Percentiles rank a stretch among this genome's conserved stretches.
These are phyloP conservation scores for Aspergillus calidoustus DNA, from an alignment of 2,329 filamentous ascomycete genomes.

Conservation along the genomic window DNA sequence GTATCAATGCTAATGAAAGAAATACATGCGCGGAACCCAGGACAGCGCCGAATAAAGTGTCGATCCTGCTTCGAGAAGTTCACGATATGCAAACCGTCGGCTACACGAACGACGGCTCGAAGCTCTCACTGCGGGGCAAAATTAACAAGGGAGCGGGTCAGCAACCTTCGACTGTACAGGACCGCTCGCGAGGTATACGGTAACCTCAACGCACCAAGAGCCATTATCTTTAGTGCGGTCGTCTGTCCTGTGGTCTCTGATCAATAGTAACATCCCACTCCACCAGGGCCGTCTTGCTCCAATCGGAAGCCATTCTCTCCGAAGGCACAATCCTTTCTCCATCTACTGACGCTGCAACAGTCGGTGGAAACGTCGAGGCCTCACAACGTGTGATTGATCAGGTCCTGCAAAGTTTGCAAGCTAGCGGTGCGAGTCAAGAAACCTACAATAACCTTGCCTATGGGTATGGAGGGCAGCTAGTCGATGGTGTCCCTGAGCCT, in stretches of 20 bases:
- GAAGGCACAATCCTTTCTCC: conserved; percentile 75
- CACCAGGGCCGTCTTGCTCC: conserved; percentile 85
- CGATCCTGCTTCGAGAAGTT: conserved; percentile 68
- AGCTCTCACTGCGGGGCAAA: conserved; percentile 73
- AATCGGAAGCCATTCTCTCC: conserved; percentile 70
- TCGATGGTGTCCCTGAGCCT: conserved; percentile 59
- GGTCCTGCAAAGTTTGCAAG: conserved; percentile 77
- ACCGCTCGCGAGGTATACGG: conserved; percentile 80
- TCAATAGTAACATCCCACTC: conserved; percentile 79
- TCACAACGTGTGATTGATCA: conserved; percentile 81
- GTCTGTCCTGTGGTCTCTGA: conserved; percentile 82
- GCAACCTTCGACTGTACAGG: conserved; percentile 79
- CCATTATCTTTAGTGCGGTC: conserved; percentile 80
- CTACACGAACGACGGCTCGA: conserved; percentile 85
- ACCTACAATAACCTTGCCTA: conserved; percentile 87
- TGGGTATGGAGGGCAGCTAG: conserved; percentile 72
- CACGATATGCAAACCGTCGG: conserved; percentile 75
- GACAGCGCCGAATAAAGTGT: conserved; percentile 76
- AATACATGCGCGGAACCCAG: conserved; percentile 84
- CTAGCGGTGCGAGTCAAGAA: conserved; percentile 78
- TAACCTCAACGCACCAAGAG: conserved; percentile 80
- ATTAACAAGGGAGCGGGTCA: conserved; percentile 76
- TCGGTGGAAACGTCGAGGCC: conserved; percentile 82
- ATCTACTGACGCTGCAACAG: conserved; percentile 76
- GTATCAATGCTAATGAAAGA: conserved; percentile 32